Conservation (phyloP, 768 basidiomycete genomes). For the Trametes coccinea region DNA sequence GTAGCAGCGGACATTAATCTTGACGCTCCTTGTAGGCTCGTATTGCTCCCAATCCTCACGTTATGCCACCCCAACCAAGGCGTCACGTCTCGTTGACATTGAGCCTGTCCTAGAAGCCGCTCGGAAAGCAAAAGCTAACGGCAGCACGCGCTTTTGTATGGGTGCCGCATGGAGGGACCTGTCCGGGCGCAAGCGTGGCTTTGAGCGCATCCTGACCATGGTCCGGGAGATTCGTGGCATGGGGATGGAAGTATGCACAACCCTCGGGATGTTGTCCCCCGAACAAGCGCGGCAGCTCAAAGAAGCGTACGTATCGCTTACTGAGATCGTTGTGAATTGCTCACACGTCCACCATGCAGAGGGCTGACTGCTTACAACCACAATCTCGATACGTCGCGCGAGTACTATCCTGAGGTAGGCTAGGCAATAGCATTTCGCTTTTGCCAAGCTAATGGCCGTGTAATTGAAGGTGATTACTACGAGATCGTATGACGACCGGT, state of each 20-base stretch:
- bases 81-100: constrained; percentile 82
- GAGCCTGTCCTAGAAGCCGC: constrained; percentile 94
- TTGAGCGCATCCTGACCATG: constrained; percentile 92
- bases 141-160: constrained; percentile 98
- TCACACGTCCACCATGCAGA: constrained; percentile 38
- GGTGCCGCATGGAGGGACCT: constrained; percentile 98
- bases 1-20: constrained; percentile 7
- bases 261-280: constrained; percentile 93
- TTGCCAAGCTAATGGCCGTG: constrained; percentile 1
- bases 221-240: constrained; percentile 87
- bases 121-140: constrained; percentile 91
- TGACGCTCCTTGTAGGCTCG: constrained; percentile 56
- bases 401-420: constrained; percentile 89
- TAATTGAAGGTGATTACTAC: constrained; percentile 85
- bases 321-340: neutral
- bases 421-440: constrained; percentile 1
- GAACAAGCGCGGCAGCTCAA: constrained; percentile 92
- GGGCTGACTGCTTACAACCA: constrained; percentile 98
- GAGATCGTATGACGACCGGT: constrained; percentile 88
- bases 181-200: constrained; percentile 88
- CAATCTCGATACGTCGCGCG: constrained; percentile 96
- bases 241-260: constrained; percentile 99
- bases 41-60: constrained; percentile 98
- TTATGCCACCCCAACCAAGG: constrained; percentile 86
- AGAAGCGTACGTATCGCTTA: constrained; percentile 66